Conservation (phyloP, 331 rosid genomes). For the Pyrus hybrid region DNA sequence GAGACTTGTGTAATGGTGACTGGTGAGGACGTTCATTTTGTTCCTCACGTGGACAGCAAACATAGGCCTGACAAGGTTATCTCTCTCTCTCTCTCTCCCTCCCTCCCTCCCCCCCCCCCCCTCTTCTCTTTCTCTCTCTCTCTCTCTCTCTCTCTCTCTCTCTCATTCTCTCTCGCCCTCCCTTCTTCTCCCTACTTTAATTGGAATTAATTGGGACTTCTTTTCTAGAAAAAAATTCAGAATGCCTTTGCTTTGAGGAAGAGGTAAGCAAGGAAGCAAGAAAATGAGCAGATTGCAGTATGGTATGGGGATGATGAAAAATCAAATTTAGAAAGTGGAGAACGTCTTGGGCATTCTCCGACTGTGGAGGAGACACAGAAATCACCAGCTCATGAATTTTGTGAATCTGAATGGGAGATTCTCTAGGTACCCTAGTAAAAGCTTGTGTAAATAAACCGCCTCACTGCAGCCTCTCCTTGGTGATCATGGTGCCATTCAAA, state of each 20-base stretch:
- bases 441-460: constrained; percentile 20
- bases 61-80: constrained; percentile 48
- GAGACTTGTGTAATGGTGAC: constrained; percentile 71
- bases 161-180: too few species aligned
- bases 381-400: constrained; percentile 11
- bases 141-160: too few species aligned
- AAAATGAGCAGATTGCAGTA: constrained; percentile 67
- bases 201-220: not conserved
- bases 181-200: not conserved
- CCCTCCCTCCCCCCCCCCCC: not conserved
- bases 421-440: constrained; percentile 27
- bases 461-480: constrained; percentile 12
- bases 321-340: constrained; percentile 8
- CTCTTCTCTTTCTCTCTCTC: not conserved
- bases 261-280: constrained; percentile 63
- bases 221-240: constrained; percentile 43
- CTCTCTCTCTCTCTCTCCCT: not conserved
- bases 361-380: constrained; percentile 11
- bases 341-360: constrained; percentile 14
- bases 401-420: constrained; percentile 81
- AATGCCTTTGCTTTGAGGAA: constrained; percentile 46
- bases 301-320: constrained; percentile 29
- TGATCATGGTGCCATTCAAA: constrained; percentile 12
- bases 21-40: constrained; percentile 38
- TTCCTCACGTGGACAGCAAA: constrained; percentile 20